Evolutionary conservation across 345 rosid genomes (phyloP).

Genomic region (Arabis alpina): DNA sequence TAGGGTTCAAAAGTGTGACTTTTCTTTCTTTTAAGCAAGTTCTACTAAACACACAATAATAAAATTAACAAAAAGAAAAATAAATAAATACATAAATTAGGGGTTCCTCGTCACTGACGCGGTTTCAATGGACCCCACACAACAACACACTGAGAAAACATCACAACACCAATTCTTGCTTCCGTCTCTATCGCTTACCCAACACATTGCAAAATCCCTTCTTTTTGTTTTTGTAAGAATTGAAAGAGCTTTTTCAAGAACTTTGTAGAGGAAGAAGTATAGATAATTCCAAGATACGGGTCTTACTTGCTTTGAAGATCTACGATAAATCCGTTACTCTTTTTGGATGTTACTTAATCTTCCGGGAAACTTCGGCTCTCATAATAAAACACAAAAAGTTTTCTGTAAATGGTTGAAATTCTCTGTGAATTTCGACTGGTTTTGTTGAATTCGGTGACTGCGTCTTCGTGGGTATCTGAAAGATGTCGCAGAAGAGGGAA

Average conservation of each 20-base stretch:
- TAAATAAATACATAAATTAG: background rate
- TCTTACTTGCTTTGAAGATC: constrained; percentile 27
- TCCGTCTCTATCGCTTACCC: constrained; percentile 40
- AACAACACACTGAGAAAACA: constrained; percentile 20
- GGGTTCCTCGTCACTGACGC: constrained; percentile 43
- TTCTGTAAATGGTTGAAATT: constrained; percentile 37
- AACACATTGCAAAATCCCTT: background rate
- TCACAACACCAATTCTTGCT: constrained; percentile 26
- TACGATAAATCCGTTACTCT: constrained; percentile 32
- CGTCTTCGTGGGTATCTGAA: constrained; percentile 22
- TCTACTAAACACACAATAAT: background rate
- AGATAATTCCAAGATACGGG: constrained; percentile 42
- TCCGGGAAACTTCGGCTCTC: constrained; percentile 23
- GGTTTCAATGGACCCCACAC: constrained; percentile 40
- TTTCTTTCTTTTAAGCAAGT: too few species aligned
- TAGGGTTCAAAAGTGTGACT: too few species aligned
- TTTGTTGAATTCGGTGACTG: constrained; percentile 26
- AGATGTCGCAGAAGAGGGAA: constrained; percentile 91
- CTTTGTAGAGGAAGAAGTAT: constrained; percentile 1
- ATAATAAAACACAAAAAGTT: background rate
- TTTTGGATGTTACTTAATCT: background rate
- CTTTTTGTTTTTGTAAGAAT: constrained; percentile 8
- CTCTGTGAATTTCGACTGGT: constrained; percentile 34
- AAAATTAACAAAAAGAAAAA: background rate
- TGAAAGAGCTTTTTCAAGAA: background rate